Evolutionary conservation across 192 early-diverging fungal species (phyloP).

Genomic region (Geranomyces michiganensis): DNA sequence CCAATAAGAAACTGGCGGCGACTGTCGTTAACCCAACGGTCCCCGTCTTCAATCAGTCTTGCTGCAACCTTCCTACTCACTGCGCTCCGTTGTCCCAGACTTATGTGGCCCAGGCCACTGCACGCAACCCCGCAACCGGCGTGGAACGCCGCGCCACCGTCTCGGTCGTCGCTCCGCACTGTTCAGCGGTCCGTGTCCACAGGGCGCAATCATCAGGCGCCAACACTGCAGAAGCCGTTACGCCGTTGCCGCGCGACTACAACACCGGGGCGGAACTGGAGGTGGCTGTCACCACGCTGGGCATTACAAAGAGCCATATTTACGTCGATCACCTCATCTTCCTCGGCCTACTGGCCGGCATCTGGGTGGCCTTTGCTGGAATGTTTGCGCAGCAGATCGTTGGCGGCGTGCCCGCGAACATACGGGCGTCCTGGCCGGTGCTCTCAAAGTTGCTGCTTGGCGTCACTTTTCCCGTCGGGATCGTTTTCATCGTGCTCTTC

Average conservation of each 20-base stretch:
- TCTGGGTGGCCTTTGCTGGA: slow-evolving; percentile 32
- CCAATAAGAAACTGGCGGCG: slow-evolving; percentile 15
- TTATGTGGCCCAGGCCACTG: slow-evolving; percentile 15
- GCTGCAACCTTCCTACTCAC: slow-evolving; percentile 16
- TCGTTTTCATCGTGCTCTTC: slow-evolving; percentile 41
- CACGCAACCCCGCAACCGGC: slow-evolving; percentile 19
- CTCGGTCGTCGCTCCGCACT: slow-evolving; percentile 6
- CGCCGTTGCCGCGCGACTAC: slow-evolving; percentile 28
- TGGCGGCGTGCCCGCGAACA: slow-evolving; percentile 30
- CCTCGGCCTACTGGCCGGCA: slow-evolving; percentile 27
- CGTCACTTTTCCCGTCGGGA: slow-evolving; percentile 35
- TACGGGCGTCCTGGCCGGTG: slow-evolving; percentile 29
- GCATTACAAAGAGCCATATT: slow-evolving; percentile 2
- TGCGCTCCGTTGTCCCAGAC: slow-evolving; percentile 17
- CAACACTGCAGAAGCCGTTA: not conserved
- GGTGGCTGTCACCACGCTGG: slow-evolving; percentile 12
- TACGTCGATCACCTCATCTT: slow-evolving; percentile 22
- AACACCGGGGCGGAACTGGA: slow-evolving; percentile 33
- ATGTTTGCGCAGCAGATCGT: slow-evolving; percentile 33
- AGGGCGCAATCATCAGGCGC: not conserved
- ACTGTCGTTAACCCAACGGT: slow-evolving; percentile 7
- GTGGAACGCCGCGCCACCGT: slow-evolving; percentile 23
- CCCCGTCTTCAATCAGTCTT: slow-evolving; percentile 18
- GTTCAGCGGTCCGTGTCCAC: not conserved
- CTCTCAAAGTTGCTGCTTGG: slow-evolving; percentile 34